Conservation (phyloP, 805 yeast genomes). For the Wickerhamomyces rabaulensis region DNA sequence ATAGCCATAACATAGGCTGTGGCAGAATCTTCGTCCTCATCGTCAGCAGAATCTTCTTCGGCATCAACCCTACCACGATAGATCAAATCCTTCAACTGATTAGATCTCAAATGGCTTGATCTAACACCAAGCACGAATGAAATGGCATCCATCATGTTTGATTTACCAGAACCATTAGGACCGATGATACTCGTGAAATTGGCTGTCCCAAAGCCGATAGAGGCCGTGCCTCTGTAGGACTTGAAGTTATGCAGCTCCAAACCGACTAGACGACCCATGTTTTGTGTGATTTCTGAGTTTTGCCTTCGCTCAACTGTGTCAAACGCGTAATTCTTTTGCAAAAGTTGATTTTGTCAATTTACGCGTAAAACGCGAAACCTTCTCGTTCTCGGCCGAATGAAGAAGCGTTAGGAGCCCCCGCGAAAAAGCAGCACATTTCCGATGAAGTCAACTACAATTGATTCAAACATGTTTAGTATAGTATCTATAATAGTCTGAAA, state of each 20-base stretch:
- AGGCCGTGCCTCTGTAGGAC: conserved; percentile 75
- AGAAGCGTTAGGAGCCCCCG: not conserved
- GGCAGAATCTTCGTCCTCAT: conserved; percentile 15
- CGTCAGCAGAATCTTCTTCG: conserved; percentile 22
- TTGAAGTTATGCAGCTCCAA: conserved; percentile 84
- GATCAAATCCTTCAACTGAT: conserved; percentile 66
- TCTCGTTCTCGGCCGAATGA: not conserved
- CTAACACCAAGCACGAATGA: conserved; percentile 89
- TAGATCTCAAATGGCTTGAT: conserved; percentile 70
- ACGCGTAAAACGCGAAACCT: not conserved
- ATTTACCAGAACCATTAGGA: conserved; percentile 98
- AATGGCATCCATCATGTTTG: conserved; percentile 96
- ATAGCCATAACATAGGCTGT: conserved; percentile 74
- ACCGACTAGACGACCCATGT: conserved; percentile 80
- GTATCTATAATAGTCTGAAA: no score
- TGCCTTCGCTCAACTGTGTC: not conserved
- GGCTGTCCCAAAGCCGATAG: conserved; percentile 78
- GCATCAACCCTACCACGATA: conserved; percentile 60
- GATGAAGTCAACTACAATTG: not conserved
- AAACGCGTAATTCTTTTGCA: not conserved
- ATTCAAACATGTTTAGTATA: not conserved
- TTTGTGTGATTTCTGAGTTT: not conserved
- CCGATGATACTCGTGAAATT: conserved; percentile 90
- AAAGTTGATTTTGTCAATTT: not conserved
- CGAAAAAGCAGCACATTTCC: no score